Evolutionary conservation across 2,329 filamentous ascomycete species (phyloP).

Genomic region (Scedosporium apiospermum): DNA sequence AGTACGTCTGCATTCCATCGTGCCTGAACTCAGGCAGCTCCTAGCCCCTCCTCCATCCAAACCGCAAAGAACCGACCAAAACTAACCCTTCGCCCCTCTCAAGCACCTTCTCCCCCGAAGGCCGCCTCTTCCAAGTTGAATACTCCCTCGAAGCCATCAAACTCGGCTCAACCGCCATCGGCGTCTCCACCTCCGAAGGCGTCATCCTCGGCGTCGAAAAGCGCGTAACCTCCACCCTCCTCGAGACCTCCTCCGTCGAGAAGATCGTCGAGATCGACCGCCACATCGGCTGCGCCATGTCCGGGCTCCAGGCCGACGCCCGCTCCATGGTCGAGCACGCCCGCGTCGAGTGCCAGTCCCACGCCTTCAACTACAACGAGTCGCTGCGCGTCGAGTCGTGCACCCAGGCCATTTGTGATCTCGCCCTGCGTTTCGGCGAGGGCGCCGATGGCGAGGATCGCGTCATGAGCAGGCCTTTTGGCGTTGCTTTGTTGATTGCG

Average conservation of each 20-base stretch:
- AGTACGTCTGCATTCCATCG: constrained; percentile 47
- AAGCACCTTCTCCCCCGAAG: constrained; percentile 98
- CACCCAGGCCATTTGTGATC: constrained; percentile 96
- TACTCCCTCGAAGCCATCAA: constrained; percentile 99
- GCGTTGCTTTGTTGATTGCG: constrained; percentile 91
- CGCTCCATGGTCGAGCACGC: constrained; percentile 98
- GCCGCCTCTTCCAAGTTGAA: constrained; percentile 99
- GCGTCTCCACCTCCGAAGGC: constrained; percentile 88
- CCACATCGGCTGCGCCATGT: constrained; percentile 99
- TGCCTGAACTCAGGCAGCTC: not conserved
- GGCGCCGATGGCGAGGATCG: constrained; percentile 96
- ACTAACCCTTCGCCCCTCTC: not conserved
- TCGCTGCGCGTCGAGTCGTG: constrained; percentile 91
- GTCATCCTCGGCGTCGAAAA: constrained; percentile 98
- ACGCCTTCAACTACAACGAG: constrained; percentile 97
- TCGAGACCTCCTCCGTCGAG: constrained; percentile 95
- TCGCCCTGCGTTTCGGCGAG: constrained; percentile 93
- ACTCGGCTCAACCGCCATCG: constrained; percentile 95
- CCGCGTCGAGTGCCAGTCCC: constrained; percentile 92
- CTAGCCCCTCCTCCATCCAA: not conserved
- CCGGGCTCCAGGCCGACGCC: constrained; percentile 91
- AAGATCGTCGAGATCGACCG: constrained; percentile 99
- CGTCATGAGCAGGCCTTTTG: constrained; percentile 96
- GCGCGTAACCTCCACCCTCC: constrained; percentile 92
- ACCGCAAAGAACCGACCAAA: constrained; percentile 4